phyloP scores from a whole-genome alignment of 2,329 filamentous ascomycete genomes.

The Fusarium sp. region DNA sequence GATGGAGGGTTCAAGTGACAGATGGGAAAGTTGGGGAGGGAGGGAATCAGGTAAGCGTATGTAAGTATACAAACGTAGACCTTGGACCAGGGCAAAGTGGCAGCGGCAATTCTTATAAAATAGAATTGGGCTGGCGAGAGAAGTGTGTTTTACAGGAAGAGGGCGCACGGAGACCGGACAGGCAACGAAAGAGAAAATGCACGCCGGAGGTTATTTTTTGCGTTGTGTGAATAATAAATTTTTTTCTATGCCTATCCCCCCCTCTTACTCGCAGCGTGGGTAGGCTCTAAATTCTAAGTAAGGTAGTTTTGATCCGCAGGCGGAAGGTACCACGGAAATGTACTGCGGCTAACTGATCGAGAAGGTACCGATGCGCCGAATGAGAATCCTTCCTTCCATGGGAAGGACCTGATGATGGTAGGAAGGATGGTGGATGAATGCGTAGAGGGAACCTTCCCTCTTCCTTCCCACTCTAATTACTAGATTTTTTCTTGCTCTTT shows the following conservation, averaged over 20 bases:
- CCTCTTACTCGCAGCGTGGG: constrained; percentile 32
- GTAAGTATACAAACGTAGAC: neutral
- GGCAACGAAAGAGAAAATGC: constrained; percentile 42
- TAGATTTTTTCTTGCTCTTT: neutral
- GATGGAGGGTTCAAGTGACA: constrained; percentile 9
- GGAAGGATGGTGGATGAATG: neutral
- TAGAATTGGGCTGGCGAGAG: constrained; percentile 45
- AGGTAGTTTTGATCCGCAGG: constrained; percentile 21
- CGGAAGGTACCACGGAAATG: constrained; percentile 21
- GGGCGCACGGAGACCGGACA: constrained; percentile 42
- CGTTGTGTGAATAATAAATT: constrained; percentile 57
- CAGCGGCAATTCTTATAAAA: constrained; percentile 44
- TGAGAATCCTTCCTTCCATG: constrained; percentile 28
- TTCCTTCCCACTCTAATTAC: constrained; percentile 22
- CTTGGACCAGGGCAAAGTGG: constrained; percentile 20
- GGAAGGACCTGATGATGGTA: neutral
- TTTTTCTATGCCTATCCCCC: constrained; percentile 50
- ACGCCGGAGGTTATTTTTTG: constrained; percentile 51
- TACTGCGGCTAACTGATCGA: constrained; percentile 32
- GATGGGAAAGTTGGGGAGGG: constrained; percentile 16
- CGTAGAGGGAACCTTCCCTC: neutral
- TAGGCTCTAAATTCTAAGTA: neutral
- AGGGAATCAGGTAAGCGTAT: constrained; percentile 11
- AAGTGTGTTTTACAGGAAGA: constrained; percentile 45
- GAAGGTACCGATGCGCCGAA: constrained; percentile 38